These are phyloP conservation scores for Coniochaeta pulveracea DNA, from an alignment of 2,329 filamentous ascomycete genomes.

Conservation along the genomic window DNA sequence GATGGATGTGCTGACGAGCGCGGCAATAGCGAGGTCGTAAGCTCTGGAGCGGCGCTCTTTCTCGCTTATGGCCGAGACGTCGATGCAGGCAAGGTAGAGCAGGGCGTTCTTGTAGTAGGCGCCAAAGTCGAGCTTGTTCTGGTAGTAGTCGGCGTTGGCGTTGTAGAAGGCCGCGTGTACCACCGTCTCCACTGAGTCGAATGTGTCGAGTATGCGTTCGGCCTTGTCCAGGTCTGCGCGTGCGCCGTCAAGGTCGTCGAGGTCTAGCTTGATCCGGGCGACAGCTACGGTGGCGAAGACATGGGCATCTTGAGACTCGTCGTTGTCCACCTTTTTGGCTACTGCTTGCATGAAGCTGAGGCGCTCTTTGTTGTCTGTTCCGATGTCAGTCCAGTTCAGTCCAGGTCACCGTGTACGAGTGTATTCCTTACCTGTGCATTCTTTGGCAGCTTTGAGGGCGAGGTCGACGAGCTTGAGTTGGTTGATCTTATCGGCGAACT, in stretches of 20 bases:
- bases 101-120: conserved; percentile 96
- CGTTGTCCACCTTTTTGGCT: conserved; percentile 80
- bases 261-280: conserved; percentile 72
- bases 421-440: conserved; percentile 58
- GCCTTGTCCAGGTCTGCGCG: conserved; percentile 79
- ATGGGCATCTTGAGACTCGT: conserved; percentile 87
- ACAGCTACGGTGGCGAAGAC: conserved; percentile 90
- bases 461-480: conserved; percentile 93
- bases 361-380: conserved; percentile 74
- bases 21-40: conserved; percentile 86
- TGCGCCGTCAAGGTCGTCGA: conserved; percentile 71
- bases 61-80: conserved; percentile 61
- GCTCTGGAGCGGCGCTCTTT: conserved; percentile 72
- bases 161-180: conserved; percentile 96
- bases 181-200: conserved; percentile 90
- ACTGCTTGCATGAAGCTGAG: conserved; percentile 75
- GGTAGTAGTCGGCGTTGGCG: conserved; percentile 90
- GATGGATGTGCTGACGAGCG: conserved; percentile 85
- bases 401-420: not conserved
- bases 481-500: conserved; percentile 97
- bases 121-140: conserved; percentile 86
- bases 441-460: conserved; percentile 74
- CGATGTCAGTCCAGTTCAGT: conserved; percentile 3
- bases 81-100: conserved; percentile 92
- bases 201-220: conserved; percentile 77